Conservation (phyloP, 192 early-diverging fungal species). For the Backusella sp. region DNA sequence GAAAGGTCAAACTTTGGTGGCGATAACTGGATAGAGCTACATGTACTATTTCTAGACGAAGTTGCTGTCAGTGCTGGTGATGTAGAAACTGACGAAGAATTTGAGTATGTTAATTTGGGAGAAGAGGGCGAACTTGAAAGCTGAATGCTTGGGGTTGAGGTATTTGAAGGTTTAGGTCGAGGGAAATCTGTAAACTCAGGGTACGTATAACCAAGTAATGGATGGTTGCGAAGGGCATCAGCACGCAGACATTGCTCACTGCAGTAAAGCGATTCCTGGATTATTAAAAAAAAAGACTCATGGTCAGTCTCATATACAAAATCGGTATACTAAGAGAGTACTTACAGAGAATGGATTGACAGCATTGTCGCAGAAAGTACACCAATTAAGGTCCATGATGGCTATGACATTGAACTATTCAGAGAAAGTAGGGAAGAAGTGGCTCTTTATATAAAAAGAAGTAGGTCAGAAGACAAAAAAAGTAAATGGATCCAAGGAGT, state of each 20-base stretch:
- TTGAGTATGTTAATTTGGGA: neutral
- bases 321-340: neutral
- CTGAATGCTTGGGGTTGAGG: neutral
- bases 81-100: neutral
- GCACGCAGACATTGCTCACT: conserved; percentile 34
- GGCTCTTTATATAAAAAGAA: neutral
- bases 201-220: conserved; percentile 35
- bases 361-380: conserved; percentile 34
- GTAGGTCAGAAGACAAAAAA: neutral
- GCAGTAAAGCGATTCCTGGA: conserved; percentile 37
- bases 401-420: neutral
- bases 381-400: conserved; percentile 39
- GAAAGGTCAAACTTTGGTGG: neutral
- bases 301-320: conserved; percentile 9
- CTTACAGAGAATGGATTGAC: conserved; percentile 33
- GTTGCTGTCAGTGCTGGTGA: conserved; percentile 2
- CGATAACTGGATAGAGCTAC: neutral
- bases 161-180: conserved; percentile 21
- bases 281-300: neutral
- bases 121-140: neutral
- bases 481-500: neutral
- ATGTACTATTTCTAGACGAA: conserved; percentile 1
- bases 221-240: conserved; percentile 35
- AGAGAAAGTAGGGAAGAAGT: neutral
- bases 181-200: conserved; percentile 37